These are phyloP conservation scores for Venturia pyrina DNA, from an alignment of 2,329 filamentous ascomycete genomes.

Conservation along the genomic window DNA sequence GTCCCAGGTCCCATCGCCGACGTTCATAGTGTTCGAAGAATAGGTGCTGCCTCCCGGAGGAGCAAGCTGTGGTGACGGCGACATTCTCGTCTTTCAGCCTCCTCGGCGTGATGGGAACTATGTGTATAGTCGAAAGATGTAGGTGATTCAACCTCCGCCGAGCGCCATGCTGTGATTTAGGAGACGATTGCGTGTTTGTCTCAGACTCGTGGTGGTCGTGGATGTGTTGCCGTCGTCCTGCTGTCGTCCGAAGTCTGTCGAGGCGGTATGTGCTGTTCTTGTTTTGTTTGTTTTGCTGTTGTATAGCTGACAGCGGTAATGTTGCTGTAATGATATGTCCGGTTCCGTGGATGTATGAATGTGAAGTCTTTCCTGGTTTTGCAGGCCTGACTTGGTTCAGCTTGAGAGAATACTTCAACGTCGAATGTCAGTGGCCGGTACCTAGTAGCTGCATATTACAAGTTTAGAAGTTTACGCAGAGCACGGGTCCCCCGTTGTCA, in stretches of 20 bases:
- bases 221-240: neutral
- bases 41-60: conserved; percentile 65
- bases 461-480: neutral
- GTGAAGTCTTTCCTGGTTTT: neutral
- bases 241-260: neutral
- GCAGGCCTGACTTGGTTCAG: neutral
- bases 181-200: neutral
- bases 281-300: neutral
- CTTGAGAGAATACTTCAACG: neutral
- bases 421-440: neutral
- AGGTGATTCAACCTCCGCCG: neutral
- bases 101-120: neutral
- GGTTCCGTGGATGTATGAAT: neutral
- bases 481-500: neutral
- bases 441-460: too few relatives aligned
- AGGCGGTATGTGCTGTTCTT: neutral
- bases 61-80: conserved; percentile 21
- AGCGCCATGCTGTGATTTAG: neutral
- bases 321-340: neutral
- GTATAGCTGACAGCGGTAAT: neutral
- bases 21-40: conserved; percentile 61
- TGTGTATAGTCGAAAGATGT: neutral
- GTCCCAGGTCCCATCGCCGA: conserved; percentile 80
- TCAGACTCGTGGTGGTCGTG: neutral
- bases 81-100: neutral